Conservation (phyloP, 441 rosid genomes). For the Manihot esculenta region DNA sequence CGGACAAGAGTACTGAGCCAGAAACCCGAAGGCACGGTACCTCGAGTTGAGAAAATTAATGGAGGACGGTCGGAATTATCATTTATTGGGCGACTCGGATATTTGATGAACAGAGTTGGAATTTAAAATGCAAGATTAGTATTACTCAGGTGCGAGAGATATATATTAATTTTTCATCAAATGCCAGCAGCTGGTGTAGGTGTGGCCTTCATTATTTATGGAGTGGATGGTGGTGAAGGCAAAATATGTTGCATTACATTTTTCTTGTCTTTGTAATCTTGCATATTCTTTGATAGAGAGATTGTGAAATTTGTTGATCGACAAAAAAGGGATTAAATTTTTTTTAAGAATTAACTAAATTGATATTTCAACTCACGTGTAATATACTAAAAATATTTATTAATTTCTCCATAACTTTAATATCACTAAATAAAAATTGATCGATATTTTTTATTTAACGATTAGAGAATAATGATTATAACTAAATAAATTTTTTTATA, state of each 20-base stretch:
- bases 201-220: background rate
- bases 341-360: no score
- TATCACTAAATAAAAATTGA: no score
- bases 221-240: background rate
- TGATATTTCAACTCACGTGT: no score
- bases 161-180: background rate
- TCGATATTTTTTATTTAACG: no score
- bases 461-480: no score
- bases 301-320: background rate
- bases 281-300: constrained; percentile 1
- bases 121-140: no score
- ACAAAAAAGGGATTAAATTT: background rate
- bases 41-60: no score
- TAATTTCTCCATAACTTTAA: no score
- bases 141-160: background rate
- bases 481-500: no score
- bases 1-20: background rate
- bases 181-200: background rate
- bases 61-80: no score
- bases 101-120: no score
- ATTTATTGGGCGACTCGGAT: background rate
- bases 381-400: no score
- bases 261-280: background rate
- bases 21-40: constrained; percentile 22
- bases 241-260: background rate